A percentile compares a stretch with the other conserved stretches of the same genome.
phyloP scores from a whole-genome alignment of 345 rosid species.

The Lagerstroemia speciosa region DNA sequence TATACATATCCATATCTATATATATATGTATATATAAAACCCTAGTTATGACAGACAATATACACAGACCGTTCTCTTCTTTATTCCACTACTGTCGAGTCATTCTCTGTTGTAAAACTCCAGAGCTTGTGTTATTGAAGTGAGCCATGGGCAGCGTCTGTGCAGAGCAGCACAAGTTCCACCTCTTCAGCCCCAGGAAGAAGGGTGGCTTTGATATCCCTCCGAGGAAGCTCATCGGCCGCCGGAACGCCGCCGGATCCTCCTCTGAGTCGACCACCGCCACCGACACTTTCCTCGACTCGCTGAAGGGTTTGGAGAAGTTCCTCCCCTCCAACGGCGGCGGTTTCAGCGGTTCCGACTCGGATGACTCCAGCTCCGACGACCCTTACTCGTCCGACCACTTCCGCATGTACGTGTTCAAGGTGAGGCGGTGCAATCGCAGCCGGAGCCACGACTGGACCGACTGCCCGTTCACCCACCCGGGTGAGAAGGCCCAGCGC shows the following conservation, averaged over 20 bases:
- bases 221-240: constrained; percentile 41
- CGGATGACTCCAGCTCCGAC: constrained; percentile 26
- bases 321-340: constrained; percentile 32
- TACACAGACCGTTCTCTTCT: not conserved
- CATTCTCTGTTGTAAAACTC: not conserved
- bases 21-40: not conserved
- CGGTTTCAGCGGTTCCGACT: constrained; percentile 18
- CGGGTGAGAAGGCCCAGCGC: constrained; percentile 82
- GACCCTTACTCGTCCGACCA: constrained; percentile 69
- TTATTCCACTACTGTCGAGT: not conserved
- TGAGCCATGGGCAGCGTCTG: constrained; percentile 33
- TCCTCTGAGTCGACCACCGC: not conserved
- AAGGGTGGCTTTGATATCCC: constrained; percentile 44
- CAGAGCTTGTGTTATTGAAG: not conserved
- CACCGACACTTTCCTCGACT: constrained; percentile 10
- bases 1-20: not conserved
- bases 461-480: constrained; percentile 86
- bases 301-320: constrained; percentile 14
- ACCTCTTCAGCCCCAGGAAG: constrained; percentile 19
- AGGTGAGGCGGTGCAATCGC: constrained; percentile 78
- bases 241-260: constrained; percentile 5
- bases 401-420: constrained; percentile 89
- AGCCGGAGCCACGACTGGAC: constrained; percentile 98
- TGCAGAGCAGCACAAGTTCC: constrained; percentile 41
- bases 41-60: not conserved